A percentile compares a stretch with the other conserved stretches of the same genome.
phyloP scores from a whole-genome alignment of 257 asterid genomes.

The Solanum medicagineum region DNA sequence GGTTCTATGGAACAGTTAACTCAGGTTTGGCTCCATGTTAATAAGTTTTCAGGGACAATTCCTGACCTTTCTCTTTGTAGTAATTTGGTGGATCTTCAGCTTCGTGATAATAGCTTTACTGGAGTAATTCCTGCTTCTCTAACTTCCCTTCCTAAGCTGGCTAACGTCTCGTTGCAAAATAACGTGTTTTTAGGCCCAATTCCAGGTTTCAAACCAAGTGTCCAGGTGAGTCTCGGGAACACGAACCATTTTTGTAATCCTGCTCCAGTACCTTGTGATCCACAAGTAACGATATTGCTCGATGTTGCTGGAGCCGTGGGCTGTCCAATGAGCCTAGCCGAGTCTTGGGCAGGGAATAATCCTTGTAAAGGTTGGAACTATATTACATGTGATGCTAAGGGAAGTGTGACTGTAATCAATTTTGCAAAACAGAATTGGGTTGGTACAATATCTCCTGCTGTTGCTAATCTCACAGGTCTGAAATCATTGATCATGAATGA shows the following conservation, averaged over 20 bases:
- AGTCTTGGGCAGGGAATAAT: conserved; percentile 64
- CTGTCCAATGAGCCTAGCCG: conserved; percentile 45
- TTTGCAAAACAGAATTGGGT: conserved; percentile 39
- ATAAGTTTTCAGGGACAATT: conserved; percentile 51
- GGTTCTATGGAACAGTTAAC: conserved; percentile 33
- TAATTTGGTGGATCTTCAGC: conserved; percentile 33
- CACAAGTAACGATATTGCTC: conserved; percentile 56
- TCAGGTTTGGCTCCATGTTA: conserved; percentile 57
- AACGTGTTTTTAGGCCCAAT: conserved; percentile 67
- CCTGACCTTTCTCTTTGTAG: conserved; percentile 59
- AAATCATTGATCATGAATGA: conserved; percentile 34
- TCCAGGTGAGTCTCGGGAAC: conserved; percentile 29
- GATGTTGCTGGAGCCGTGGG: conserved; percentile 34
- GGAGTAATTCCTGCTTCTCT: conserved; percentile 66
- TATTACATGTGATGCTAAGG: conserved; percentile 37
- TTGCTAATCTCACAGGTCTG: conserved; percentile 36
- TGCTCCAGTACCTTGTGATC: conserved; percentile 54
- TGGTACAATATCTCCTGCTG: conserved; percentile 54
- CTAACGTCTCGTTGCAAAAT: conserved; percentile 32
- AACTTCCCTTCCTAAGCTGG: conserved; percentile 35
- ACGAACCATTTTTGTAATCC: conserved; percentile 44
- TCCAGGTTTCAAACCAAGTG: conserved; percentile 30
- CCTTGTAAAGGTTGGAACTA: conserved; percentile 55
- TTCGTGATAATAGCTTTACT: conserved; percentile 55
- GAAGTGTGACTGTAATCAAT: conserved; percentile 41